phyloP scores from a whole-genome alignment of 768 basidiomycete species.

The Sutorius australiensis region DNA sequence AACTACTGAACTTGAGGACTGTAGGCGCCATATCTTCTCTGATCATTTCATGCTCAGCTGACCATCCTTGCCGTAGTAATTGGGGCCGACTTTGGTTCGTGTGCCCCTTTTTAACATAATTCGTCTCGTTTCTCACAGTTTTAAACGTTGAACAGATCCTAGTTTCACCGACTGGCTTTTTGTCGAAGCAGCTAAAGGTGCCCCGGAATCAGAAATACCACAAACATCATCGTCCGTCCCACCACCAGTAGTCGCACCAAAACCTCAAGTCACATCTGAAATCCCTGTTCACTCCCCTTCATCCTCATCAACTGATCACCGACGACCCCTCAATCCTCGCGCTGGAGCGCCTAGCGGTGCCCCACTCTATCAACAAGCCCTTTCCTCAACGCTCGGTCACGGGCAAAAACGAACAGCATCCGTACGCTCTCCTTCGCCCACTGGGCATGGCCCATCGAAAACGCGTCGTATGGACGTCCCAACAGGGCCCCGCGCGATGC shows the following conservation, averaged over 20 bases:
- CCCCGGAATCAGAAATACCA: conserved; percentile 46
- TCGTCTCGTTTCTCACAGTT: conserved; percentile 1
- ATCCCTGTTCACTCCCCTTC: conserved; percentile 22
- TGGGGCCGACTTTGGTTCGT: conserved; percentile 76
- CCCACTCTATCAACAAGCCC: conserved; percentile 67
- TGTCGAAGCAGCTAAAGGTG: conserved; percentile 69
- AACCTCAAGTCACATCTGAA: conserved; percentile 29
- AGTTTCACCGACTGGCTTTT: conserved; percentile 91
- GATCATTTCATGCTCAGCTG: conserved; percentile 7
- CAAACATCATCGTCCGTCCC: conserved; percentile 30
- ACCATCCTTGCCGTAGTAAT: conserved; percentile 44
- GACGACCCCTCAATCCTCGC: conserved; percentile 47
- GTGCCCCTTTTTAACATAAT: conserved; percentile 1
- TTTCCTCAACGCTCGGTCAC: conserved; percentile 52
- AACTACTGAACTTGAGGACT: conserved; percentile 80
- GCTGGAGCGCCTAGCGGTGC: conserved; percentile 31
- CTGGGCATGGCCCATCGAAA: conserved; percentile 64
- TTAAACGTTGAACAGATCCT: conserved; percentile 47
- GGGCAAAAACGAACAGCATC: conserved; percentile 65
- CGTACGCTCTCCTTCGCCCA: conserved; percentile 62
- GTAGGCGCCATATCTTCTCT: conserved; percentile 36
- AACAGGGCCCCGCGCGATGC: conserved; percentile 84
- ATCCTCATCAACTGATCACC: conserved; percentile 12
- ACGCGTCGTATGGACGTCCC: conserved; percentile 72
- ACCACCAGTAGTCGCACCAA: conserved; percentile 23